Base-by-base conservation (phyloP, 2,329 filamentous ascomycete species). In the Fusarium pininemorale region DNA sequence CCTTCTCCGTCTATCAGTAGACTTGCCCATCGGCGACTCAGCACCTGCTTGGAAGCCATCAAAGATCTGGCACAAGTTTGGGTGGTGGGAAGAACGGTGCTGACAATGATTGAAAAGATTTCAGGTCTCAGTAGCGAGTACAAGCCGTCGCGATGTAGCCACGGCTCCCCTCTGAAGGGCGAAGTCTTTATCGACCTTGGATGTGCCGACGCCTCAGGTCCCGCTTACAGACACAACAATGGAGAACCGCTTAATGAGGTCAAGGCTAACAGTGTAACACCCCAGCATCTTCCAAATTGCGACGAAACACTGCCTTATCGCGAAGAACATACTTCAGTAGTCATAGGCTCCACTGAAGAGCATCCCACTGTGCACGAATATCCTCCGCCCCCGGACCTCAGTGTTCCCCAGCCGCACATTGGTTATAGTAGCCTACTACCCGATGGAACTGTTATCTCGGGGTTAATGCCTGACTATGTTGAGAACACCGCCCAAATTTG, bases 391-490 rank as follows among this genome's bases (percentile, higher is more conserved):
- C 7, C 28, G 5, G 15, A 30, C 28, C 1, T 50, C 15, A 3
- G 20, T 18, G 4, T 12, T 30, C 11, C 22, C 7, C 22, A 11
- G 30, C 3, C 22, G 14, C 3, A 50, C 7, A 30, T n/a, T 9
- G 47, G 7, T 7, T 30, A n/a, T 3, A 9, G 2, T 9, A 13
- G 28, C n/a, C 28, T 30, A n/a, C 15, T n/a, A 5, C 28, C 28
- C 3, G 11, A n/a, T 30, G 20, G 5, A 13, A 6, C 14, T 16
- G 0, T 12, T 9, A 3, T 16, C 28, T 18, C 47, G 3, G 15
- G 28, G n/a, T 9, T 30, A 11, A 0, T 4, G 3, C 15, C 47
- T 16, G 28, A n/a, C 22, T 50, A 30, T 13, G 22, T 13, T 16
- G 28, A n/a, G 22, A 15, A 50, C 10, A 1, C 28, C 6, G 10